Evolutionary conservation across 2,329 filamentous ascomycete genomes (phyloP), one percentile per base, ranked within the genome.

Genomic region (Aspergillus novofumigatus): DNA sequence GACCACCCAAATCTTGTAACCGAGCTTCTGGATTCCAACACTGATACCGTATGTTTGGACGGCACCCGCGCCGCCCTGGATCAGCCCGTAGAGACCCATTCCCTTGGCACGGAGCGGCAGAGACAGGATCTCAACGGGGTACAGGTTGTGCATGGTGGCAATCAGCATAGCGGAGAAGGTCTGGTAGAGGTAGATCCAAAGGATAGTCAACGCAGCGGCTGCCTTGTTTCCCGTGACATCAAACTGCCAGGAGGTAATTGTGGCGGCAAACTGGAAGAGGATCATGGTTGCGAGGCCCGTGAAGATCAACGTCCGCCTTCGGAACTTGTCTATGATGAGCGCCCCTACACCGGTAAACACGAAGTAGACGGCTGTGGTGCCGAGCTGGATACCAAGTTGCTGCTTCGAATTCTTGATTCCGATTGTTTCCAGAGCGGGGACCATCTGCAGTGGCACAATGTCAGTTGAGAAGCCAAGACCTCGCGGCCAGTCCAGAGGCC

Each of bases 1-100:
- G 26, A 83, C 72, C 51, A 73, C 73, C 77, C 78, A 81, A 49
- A 81, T 80, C 69, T 80, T 81, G 59, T 81, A 81, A 0, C 78
- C 78, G 0, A 81, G 62, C 57, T 78, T 77, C 11, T 67, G 58
- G 52, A 81, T 79, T 0, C 77, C 79, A 10, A 80, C 72, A 1
- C 72, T 73, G 52, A 81, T 81, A 4, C 78, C 79, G 55, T 81
- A 80, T 21, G 67, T 75, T 58, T 79, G 74, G 2, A 75, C 71
- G 2, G 76, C 75, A 20, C 76, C 75, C 4, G 76, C 76, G 10
- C 68, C 75, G 21, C 76, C 76, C 63, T 80, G 77, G 20, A 80
- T 77, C 48, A 79, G 67, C 53, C 72, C 69, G 59, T 78, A 79
- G 20, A 78, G 58, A 10, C 77, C 77, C 75, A 80, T 79, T 21